Conservation (phyloP, 495 filamentous ascomycete species). For the Baudoinia panamericana region DNA sequence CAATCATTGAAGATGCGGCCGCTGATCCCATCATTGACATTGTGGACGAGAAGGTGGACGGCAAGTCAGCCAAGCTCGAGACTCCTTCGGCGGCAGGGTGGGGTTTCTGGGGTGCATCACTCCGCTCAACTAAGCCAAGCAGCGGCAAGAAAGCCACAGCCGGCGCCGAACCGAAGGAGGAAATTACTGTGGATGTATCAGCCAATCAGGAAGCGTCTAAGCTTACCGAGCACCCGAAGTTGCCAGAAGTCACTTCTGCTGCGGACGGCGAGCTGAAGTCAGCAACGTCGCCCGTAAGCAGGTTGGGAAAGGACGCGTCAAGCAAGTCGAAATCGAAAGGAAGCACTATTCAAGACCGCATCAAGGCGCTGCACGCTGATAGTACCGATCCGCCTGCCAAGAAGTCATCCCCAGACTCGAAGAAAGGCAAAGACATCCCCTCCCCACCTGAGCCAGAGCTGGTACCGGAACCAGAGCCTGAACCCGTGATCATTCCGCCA, state of each 20-base stretch:
- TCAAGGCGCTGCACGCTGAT: constrained; percentile 26
- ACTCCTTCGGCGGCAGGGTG: constrained; percentile 12
- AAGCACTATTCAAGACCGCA: constrained; percentile 22
- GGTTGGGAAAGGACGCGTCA: constrained; percentile 8
- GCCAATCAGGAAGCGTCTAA: constrained; percentile 17
- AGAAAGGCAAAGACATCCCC: constrained; percentile 7
- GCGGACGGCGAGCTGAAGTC: constrained; percentile 16
- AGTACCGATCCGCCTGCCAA: constrained; percentile 12
- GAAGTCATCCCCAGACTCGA: constrained; percentile 6
- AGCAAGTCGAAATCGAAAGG: constrained; percentile 20
- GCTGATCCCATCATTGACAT: constrained; percentile 3
- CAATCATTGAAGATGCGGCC: constrained; percentile 3
- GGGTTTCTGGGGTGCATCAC: constrained; percentile 23
- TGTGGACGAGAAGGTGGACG: constrained; percentile 10
- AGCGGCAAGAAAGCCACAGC: constrained; percentile 18
- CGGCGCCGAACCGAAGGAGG: constrained; percentile 17
- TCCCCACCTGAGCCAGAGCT: constrained; percentile 7
- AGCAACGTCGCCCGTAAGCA: constrained; percentile 13
- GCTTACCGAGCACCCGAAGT: constrained; percentile 19
- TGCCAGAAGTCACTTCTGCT: constrained; percentile 22
- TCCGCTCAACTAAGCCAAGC: constrained; percentile 18
- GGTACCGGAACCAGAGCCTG: constrained; percentile 11
- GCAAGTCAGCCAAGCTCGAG: constrained; percentile 1
- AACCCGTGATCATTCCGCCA: constrained; percentile 16
- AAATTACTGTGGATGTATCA: constrained; percentile 15